These are phyloP conservation scores for Porphyridium purpureum DNA, from an alignment of 23 red algal species.

Conservation along the genomic window DNA sequence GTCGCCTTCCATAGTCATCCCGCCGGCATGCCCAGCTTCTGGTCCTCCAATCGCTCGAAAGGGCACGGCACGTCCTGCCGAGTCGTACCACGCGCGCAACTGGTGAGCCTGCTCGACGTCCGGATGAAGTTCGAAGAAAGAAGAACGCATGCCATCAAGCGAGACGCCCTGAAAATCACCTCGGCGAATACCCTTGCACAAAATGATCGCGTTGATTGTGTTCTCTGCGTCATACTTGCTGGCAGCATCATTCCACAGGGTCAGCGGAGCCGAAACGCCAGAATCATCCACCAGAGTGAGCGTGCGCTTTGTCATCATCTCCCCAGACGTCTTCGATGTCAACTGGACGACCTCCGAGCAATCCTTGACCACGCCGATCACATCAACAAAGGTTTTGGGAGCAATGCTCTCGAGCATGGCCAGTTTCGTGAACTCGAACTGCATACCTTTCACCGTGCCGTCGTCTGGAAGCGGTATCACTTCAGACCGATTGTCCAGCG, in stretches of 20 bases:
- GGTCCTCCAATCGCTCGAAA: neutral
- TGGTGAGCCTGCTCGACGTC: slow-evolving; percentile 65
- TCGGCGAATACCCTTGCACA: slow-evolving; percentile 34
- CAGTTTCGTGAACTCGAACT: slow-evolving; percentile 92
- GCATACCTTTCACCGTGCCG: slow-evolving; percentile 40
- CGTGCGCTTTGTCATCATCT: slow-evolving; percentile 33
- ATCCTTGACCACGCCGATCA: slow-evolving; percentile 57
- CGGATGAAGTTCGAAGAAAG: slow-evolving; percentile 78
- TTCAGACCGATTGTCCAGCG: slow-evolving; percentile 40
- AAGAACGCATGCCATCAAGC: slow-evolving; percentile 37
- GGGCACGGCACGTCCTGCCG: slow-evolving; percentile 10
- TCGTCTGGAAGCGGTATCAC: slow-evolving; percentile 39
- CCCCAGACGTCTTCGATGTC: slow-evolving; percentile 54
- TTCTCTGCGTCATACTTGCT: slow-evolving; percentile 11
- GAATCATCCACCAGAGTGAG: slow-evolving; percentile 75
- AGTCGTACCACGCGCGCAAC: slow-evolving; percentile 87
- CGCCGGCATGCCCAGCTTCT: neutral
- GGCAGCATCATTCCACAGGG: slow-evolving; percentile 30
- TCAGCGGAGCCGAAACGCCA: slow-evolving; percentile 37
- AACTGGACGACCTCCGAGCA: slow-evolving; percentile 49
- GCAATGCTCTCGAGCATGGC: slow-evolving; percentile 35
- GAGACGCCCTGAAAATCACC: slow-evolving; percentile 81
- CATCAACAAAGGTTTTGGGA: slow-evolving; percentile 48
- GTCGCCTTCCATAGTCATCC: too few relatives aligned
- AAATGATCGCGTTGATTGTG: slow-evolving; percentile 31